Base-by-base conservation (phyloP, 805 yeast species). In the Vanderwaltozyma yarrowii region DNA sequence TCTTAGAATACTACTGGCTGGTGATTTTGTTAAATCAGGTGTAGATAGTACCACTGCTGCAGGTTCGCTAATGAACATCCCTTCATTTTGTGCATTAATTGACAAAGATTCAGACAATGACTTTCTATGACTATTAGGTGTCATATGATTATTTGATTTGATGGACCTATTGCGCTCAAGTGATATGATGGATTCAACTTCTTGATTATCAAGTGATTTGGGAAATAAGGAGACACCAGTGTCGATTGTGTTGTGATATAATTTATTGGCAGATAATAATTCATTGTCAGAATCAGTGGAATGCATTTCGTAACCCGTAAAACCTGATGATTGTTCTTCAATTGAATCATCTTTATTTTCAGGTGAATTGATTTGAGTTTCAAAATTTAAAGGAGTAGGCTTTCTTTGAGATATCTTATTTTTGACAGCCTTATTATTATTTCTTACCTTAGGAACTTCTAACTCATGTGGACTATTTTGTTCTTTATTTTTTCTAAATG, bases 161-260 rank as follows among this genome's bases (percentile, higher is more conserved):
- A 79, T 65, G 0, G 86, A 78, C 51, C 73, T 69, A 7, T 81
- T 73, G 42, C 88, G 67, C 55, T 83, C 94, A 32, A 83, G 52
- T 7, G 80, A 71, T 2, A 80, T 79, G 40, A 83, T 83, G 33
- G 83, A 77, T 45, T 79, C 83, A 10, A 83, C 82, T 51, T 83
- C 94, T 37, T 71, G 74, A 0, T 73, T 66, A 40, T 70, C 78
- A 24, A 83, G 62, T 2, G 76, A 71, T 52, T 78, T 81, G 0
- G 94, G 94, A 55, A 83, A 83, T 19, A 82, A 56, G 0, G 77
- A 74, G 39, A 80, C 79, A 19, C 79, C 78, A 5, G 62, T 56
- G 41, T 65, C 67, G 11, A 24, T 23, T 5, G 21, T 12, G 10
- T 14, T 29, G 12, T 35, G 20, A 4, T 27, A 15, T 9, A 29